These are phyloP conservation scores for Coemansia sp. DNA, from an alignment of 192 early-diverging fungal species.

Conservation along the genomic window DNA sequence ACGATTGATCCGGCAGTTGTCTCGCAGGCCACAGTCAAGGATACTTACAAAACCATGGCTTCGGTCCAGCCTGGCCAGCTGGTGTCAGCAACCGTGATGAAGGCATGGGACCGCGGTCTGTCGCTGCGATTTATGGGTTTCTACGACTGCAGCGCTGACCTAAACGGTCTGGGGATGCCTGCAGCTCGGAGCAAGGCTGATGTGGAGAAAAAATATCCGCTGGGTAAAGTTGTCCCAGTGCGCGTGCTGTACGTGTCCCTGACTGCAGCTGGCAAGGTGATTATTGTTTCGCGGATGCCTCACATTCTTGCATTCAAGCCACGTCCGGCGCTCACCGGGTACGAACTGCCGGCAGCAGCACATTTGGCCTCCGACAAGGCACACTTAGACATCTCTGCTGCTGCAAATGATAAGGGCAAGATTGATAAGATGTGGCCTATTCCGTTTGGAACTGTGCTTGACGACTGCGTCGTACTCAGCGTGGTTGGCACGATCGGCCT, in stretches of 20 bases:
- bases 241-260: constrained; percentile 78
- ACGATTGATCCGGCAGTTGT: constrained; percentile 64
- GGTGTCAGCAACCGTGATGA: constrained; percentile 65
- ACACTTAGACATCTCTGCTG: constrained; percentile 1
- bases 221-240: constrained; percentile 62
- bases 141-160: constrained; percentile 65
- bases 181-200: constrained; percentile 57
- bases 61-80: constrained; percentile 80
- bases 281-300: constrained; percentile 58
- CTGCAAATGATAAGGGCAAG: constrained; percentile 8
- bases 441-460: constrained; percentile 72
- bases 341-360: constrained; percentile 35
- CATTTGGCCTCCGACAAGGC: constrained; percentile 16
- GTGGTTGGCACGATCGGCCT: constrained; percentile 65
- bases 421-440: constrained; percentile 55
- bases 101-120: constrained; percentile 64
- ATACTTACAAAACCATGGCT: constrained; percentile 64
- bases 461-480: constrained; percentile 62
- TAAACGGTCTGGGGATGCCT: constrained; percentile 56
- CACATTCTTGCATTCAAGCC: constrained; percentile 58
- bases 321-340: constrained; percentile 40
- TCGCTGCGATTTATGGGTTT: constrained; percentile 78
- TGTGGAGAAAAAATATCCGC: constrained; percentile 58
- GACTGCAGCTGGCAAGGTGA: constrained; percentile 61
- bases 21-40: constrained; percentile 54